A percentile compares a stretch with the other conserved stretches of the same genome.
phyloP scores from a whole-genome alignment of 768 basidiomycete species.

The Termitomyces heimii region DNA sequence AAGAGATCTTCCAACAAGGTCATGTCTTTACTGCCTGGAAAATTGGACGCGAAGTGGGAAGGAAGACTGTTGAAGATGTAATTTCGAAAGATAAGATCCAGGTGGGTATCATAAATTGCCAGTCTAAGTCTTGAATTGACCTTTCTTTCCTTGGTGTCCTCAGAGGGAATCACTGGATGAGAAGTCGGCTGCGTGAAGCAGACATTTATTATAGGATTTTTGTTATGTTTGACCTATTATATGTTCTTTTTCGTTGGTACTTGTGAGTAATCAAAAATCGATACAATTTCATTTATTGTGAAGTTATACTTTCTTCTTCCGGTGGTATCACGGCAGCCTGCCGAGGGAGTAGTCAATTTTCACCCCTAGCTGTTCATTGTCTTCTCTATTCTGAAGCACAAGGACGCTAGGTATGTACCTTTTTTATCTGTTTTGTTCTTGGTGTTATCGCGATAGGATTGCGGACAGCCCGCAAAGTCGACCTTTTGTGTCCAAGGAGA shows the following conservation, averaged over 20 bases:
- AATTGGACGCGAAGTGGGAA: slow-evolving; percentile 54
- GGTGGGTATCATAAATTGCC: neutral
- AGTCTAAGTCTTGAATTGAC: neutral
- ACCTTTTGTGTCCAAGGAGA: too few relatives aligned
- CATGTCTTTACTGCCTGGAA: slow-evolving; percentile 70
- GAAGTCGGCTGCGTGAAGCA: neutral
- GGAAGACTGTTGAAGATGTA: slow-evolving; percentile 53
- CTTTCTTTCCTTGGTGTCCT: neutral
- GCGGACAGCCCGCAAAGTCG: too few relatives aligned
- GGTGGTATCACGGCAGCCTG: too few relatives aligned
- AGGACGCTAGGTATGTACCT: too few relatives aligned
- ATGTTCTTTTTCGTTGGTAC: neutral
- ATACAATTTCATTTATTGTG: neutral
- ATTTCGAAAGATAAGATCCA: slow-evolving; percentile 20
- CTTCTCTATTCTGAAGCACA: too few relatives aligned
- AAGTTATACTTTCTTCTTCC: neutral
- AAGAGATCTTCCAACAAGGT: slow-evolving; percentile 68
- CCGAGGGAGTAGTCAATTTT: too few relatives aligned
- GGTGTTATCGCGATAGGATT: too few relatives aligned
- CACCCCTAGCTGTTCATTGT: too few relatives aligned
- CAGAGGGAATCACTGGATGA: neutral
- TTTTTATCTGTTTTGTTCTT: too few relatives aligned
- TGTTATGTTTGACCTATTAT: neutral
- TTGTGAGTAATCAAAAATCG: neutral
- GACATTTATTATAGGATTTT: neutral